Evolutionary conservation across 129 eudicot genomes (phyloP), one percentile per base, ranked within the genome.

Genomic region (Kitagawia praeruptora): DNA sequence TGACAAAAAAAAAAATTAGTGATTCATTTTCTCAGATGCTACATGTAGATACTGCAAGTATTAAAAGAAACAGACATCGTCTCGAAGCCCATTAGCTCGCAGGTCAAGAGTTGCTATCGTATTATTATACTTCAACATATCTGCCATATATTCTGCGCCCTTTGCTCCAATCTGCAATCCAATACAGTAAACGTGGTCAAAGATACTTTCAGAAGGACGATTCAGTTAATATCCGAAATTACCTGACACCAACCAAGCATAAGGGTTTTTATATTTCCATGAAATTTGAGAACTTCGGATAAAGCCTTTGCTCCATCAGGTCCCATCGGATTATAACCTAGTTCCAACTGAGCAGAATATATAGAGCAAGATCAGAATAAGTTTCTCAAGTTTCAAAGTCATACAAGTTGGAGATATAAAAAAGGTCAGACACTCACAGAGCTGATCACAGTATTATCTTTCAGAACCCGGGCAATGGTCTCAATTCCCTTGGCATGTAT

Each of bases 161-260:
- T 82, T 95, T 28, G 92, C 75, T 74, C 97, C 97, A 74, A 95
- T 87, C 98, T 95, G 92, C 54, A 83, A 82, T 8, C 46, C 6
- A 56, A 66, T 51, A 31, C 10, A 53, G 80, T 44, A 49, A 63
- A 51, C 39, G 16, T 67, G 47, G 42, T 80, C 72, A 53, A 47
- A 77, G 23, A 81, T 53, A 46, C 41, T 42, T 42, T 75, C 15
- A 48, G 54, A 53, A 74, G 27, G 75, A 27, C 46, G 37, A 39
- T 9, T 41, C 39, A 84, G 54, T 78, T 46, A 18, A 66, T 44
- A 41, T 70, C 69, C 13, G 47, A 54, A 63, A 44, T 78, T 85
- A 95, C 98, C 97, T 95, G 96, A 85, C 98, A 95, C 98, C 98
- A 95, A 82, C 98, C 98, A 64, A 95, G 93, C 91, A 87, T 90